Evolutionary conservation across 306 rosid species (phyloP), one percentile per base, ranked within the genome.

Genomic region (Begonia loranthoides): DNA sequence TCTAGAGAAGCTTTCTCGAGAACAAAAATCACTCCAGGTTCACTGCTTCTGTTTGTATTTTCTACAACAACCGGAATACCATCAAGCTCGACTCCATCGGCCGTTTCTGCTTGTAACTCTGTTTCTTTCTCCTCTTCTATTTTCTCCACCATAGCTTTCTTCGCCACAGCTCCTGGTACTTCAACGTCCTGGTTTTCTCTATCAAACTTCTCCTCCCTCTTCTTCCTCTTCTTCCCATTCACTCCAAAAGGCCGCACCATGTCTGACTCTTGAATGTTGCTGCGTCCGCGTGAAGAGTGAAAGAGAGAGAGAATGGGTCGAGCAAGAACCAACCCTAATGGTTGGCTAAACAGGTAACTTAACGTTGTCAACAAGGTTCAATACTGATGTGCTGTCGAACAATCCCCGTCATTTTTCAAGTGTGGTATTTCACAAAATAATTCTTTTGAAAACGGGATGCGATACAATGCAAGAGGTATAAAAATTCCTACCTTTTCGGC

Each of bases 1-100:
- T 89, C 89, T 63, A 82, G 51, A 56, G 78, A 81, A 79, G 97
- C 94, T 66, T 50, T 84, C 74, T 89, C 95, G 12, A 89, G 97
- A 51, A 89, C 55, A 54, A 82, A 89, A 33, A 76, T 67, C 13
- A 76, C 82, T 43, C 75, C 77, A 12, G 82, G 68, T n/a, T 48
- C 57, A 17, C 48, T 73, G 28, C 57, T 56, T n/a, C 21, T 55
- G 13, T 57, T 64, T 16, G 47, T 56, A 11, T 56, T 57, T 24
- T 28, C 59, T 9, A 81, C 79, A 49, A 58, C 69, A 12, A 74
- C 34, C 1, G 84, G 81, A 45, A 81, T 81, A 24, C 88, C 84
- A 38, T 71, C 79, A 38, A 81, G 66, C 24, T 74, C 81, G 46
- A n/a, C 52, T 49, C 52, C 34, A 4, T 54, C 45, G 21, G 5